Base-by-base conservation (phyloP, 1,284 basidiomycete genomes). In the Austroboletus niveus region DNA sequence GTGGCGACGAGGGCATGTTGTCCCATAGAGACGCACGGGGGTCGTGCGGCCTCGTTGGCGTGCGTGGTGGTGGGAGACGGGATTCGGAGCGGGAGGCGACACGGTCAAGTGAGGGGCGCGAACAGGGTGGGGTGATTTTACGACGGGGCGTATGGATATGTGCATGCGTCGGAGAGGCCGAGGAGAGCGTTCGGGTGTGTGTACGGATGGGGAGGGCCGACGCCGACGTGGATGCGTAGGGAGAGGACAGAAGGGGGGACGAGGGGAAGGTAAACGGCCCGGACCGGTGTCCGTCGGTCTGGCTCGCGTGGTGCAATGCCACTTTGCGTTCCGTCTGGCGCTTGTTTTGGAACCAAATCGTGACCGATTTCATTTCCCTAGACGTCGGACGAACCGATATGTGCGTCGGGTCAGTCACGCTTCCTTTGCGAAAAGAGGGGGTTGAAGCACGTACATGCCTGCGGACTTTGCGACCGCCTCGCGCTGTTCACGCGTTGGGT, bases 301-400 rank as follows among this genome's bases (percentile, higher is more conserved):
- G 63, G 51, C 61, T 68, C 31, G 71, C 64, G 52, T 72, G 74
- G 59, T 75, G 71, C 53, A 81, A 70, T n/a, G 79, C 75, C 40
- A 77, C 75, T 60, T 81, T 81, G 54, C 86, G 83, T 60, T 87
- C 85, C 39, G 80, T 85, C 65, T 89, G 87, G 10, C 87, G 82
- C 68, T 87, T 88, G 68, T 89, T 89, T 66, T 89, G 87, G 72
- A 89, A 88, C 87, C 87, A 89, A 46, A 89, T 85, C 4, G 85
- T 89, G 22, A 89, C 86, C 1, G 85, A 85, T 59, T 87, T 87
- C 34, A 80, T 75, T 68, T 89, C 86, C 77, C 87, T 89, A 40
- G 5, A 24, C 11, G 39, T 39, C 34, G 34, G 15, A n/a, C 15
- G 5, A 14, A 35, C 15, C 5, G 2, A n/a, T 35, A n/a, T n/a